Conservation (phyloP, 345 rosid species). For the Camelina neglecta region DNA sequence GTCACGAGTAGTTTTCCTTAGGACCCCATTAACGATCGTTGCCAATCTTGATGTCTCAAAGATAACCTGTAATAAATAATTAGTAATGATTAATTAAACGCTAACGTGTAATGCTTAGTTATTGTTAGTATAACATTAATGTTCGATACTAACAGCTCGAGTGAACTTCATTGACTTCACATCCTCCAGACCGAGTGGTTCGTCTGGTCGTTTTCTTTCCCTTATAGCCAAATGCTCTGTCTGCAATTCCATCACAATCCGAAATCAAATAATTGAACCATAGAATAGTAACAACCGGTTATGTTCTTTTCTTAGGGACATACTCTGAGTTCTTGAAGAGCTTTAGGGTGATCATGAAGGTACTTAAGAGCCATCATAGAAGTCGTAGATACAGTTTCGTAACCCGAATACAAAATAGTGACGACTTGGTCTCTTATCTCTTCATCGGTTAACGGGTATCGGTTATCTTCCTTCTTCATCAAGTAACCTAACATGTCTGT, state of each 20-base stretch:
- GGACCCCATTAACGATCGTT: constrained; percentile 76
- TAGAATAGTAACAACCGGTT: background rate
- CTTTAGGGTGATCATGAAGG: constrained; percentile 71
- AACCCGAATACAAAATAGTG: constrained; percentile 74
- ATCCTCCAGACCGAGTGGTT: constrained; percentile 56
- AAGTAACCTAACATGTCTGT: constrained; percentile 70
- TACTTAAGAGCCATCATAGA: constrained; percentile 85
- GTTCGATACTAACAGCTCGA: constrained; percentile 55
- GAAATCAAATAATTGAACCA: constrained; percentile 12
- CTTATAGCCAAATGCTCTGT: constrained; percentile 61
- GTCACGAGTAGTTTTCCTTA: constrained; percentile 75
- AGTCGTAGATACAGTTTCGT: constrained; percentile 82
- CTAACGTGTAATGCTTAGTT: background rate
- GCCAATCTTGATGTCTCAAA: constrained; percentile 84
- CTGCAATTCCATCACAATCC: constrained; percentile 34
- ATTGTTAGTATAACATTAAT: constrained; percentile 1
- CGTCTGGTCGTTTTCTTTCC: constrained; percentile 49
- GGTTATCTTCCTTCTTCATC: constrained; percentile 54
- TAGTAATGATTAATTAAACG: background rate
- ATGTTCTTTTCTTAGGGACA: constrained; percentile 34
- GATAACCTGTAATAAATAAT: constrained; percentile 54
- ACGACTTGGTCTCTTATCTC: constrained; percentile 77
- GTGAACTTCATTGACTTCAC: constrained; percentile 68
- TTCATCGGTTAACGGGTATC: constrained; percentile 58
- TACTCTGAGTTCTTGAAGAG: constrained; percentile 73